Evolutionary conservation across 2,329 filamentous ascomycete species (phyloP), one percentile per base, ranked within the genome.

Genomic region (Aotearoamyces nothofagi): DNA sequence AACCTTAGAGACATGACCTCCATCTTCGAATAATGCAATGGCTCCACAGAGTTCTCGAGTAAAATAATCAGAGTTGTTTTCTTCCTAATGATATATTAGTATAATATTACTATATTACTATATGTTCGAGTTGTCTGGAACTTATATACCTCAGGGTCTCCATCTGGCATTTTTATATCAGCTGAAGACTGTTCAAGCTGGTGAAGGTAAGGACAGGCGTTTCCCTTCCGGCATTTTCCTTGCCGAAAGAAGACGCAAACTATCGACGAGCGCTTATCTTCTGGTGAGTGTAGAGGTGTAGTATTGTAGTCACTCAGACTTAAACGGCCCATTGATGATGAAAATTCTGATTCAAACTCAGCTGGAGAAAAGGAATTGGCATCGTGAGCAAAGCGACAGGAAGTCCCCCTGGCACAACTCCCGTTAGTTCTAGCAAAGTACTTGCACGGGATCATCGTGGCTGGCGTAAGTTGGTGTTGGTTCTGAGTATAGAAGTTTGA

Each of bases 1-100:
- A n/a, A 45, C 29, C 35, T 44, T 44, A n/a, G 33, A 15, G n/a
- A 43, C 28, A 14, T 43, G 33, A 25, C 35, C 43, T 10, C 32
- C 32, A 9, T 38, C 33, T 25, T 39, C 32, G 30, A 42, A 46
- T 24, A 34, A 33, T 10, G 38, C 38, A 14, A 28, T 30, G 8
- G 43, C 36, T 12, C 43, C 44, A 11, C 16, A 33, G 13, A 45
- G 15, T 16, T 41, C 33, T 27, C 43, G 42, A 30, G 31, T 37
- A 27, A 40, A 39, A 32, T 40, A 26, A 26, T 45, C 39, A 9
- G 29, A 25, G 14, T 23, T 27, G 9, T 37, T 27, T 25, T 34
- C 32, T n/a, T 33, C 30, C 35, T 39, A 26, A 23, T 39, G 24
- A 27, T 31, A 26, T 17, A 31, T 33, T 41, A n/a, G n/a, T n/a